Evolutionary conservation across 2,329 filamentous ascomycete genomes (phyloP).

Genomic region (Diaporthe velutina): DNA sequence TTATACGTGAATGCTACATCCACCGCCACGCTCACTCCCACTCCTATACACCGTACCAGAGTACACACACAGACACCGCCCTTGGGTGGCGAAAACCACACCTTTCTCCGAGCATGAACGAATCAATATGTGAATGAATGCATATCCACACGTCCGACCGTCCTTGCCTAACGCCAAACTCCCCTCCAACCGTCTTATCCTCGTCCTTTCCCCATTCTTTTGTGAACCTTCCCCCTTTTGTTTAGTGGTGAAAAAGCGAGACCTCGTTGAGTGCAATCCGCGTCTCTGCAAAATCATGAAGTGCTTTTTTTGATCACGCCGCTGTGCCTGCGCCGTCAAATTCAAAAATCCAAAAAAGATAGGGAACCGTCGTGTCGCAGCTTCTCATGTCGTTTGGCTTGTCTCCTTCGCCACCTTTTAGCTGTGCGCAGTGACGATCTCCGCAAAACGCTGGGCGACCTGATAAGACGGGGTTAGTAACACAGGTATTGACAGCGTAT

Average conservation of each 20-base stretch:
- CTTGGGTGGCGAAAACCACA: not conserved
- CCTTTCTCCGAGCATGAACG: not conserved
- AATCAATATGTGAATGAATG: constrained; percentile 12
- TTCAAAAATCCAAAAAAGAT: not conserved
- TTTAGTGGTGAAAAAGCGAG: not conserved
- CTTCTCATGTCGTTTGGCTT: not conserved
- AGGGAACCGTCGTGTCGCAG: not conserved
- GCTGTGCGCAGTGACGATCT: constrained; percentile 31
- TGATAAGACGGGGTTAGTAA: not conserved
- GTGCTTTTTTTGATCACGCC: not conserved
- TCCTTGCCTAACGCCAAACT: constrained; percentile 2
- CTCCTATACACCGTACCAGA: not conserved
- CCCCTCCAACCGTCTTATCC: not conserved
- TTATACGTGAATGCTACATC: constrained; percentile 19
- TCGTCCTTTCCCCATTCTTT: not conserved
- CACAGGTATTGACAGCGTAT: no score
- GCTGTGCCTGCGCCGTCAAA: not conserved
- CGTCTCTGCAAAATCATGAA: constrained; percentile 6
- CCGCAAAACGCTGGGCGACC: constrained; percentile 32
- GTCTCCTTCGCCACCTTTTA: not conserved
- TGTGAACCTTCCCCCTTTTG: constrained; percentile 3
- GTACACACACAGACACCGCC: not conserved
- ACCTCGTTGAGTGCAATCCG: constrained; percentile 1
- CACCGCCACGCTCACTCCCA: not conserved
- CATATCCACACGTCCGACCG: not conserved